These are phyloP conservation scores for Mucor irregularis DNA, from an alignment of 371 early-diverging fungal genomes.

Conservation along the genomic window DNA sequence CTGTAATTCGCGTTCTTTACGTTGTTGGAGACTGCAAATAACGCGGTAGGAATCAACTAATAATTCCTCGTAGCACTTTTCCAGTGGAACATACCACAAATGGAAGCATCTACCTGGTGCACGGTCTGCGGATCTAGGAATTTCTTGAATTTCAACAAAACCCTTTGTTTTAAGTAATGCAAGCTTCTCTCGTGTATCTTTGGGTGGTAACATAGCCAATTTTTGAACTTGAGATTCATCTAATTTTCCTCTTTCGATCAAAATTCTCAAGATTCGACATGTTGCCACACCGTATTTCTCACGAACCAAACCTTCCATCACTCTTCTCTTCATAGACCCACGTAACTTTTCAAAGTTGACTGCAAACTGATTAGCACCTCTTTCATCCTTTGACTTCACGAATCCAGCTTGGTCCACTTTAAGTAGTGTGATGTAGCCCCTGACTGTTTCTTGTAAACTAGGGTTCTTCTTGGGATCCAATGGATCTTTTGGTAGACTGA, in stretches of 20 bases:
- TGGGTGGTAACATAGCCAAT: conserved; percentile 75
- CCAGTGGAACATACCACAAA: conserved; percentile 77
- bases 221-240: conserved; percentile 83
- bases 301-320: conserved; percentile 69
- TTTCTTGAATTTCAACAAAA: conserved; percentile 84
- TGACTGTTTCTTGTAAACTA: conserved; percentile 47
- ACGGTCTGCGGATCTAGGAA: conserved; percentile 86
- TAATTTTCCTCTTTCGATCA: conserved; percentile 78
- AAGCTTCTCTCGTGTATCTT: conserved; percentile 72
- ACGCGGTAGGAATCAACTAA: conserved; percentile 65
- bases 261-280: conserved; percentile 72
- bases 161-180: conserved; percentile 67
- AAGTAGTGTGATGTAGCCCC: conserved; percentile 69
- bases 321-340: conserved; percentile 56
- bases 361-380: conserved; percentile 74
- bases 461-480: conserved; percentile 46
- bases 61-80: conserved; percentile 62
- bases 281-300: conserved; percentile 78
- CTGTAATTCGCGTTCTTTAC: conserved; percentile 61
- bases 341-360: conserved; percentile 65
- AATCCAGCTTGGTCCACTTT: conserved; percentile 66
- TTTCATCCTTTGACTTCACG: conserved; percentile 67
- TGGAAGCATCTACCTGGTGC: conserved; percentile 84
- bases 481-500: conserved; percentile 57
- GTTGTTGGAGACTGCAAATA: conserved; percentile 69